Conservation (phyloP, 768 basidiomycete species). For the Rhizopogon roseolus region DNA sequence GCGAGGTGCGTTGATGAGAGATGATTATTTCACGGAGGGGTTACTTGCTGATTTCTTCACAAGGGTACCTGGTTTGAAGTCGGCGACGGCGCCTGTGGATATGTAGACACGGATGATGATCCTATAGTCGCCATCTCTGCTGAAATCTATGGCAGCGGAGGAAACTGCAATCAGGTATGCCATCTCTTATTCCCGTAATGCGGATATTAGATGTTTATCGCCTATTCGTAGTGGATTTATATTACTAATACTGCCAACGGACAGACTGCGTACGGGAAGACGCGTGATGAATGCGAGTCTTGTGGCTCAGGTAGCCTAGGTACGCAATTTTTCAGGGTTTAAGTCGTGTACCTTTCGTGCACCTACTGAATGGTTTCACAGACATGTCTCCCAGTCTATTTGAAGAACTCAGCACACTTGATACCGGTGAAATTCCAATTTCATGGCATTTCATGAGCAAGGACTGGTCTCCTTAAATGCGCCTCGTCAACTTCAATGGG, state of each 20-base stretch:
- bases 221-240: slow-evolving; percentile 48
- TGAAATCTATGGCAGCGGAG: slow-evolving; percentile 46
- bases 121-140: slow-evolving; percentile 60
- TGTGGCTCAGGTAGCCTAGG: slow-evolving; percentile 55
- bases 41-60: neutral
- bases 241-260: slow-evolving; percentile 58
- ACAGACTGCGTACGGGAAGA: slow-evolving; percentile 41
- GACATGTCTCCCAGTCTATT: slow-evolving; percentile 69
- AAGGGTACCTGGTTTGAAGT: slow-evolving; percentile 70
- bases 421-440: slow-evolving; percentile 46
- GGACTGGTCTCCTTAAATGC: slow-evolving; percentile 36
- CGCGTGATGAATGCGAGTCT: slow-evolving; percentile 54
- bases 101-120: slow-evolving; percentile 41
- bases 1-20: slow-evolving; percentile 42
- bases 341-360: neutral
- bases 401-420: slow-evolving; percentile 42
- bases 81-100: slow-evolving; percentile 62
- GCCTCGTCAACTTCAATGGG: neutral
- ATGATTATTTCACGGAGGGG: neutral
- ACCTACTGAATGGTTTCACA: slow-evolving; percentile 19
- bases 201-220: neutral
- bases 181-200: neutral
- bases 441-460: slow-evolving; percentile 56
- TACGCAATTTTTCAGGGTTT: slow-evolving; percentile 24
- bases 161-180: slow-evolving; percentile 58